Evolutionary conservation across 179 eudicot genomes (phyloP).

Genomic region (Drosera spatulata): DNA sequence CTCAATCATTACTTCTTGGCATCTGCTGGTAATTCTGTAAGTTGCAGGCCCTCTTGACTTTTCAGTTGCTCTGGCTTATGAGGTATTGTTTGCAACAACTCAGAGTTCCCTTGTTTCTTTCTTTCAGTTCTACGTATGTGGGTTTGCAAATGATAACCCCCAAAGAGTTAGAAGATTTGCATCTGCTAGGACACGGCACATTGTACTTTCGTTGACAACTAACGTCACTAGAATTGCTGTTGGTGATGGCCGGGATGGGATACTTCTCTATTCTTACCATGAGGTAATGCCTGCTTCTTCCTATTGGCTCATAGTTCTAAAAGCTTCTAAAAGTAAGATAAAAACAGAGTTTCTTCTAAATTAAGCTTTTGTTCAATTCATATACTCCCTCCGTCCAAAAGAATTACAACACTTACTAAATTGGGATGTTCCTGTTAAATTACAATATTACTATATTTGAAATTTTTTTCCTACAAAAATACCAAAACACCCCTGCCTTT

Average conservation of each 20-base stretch:
- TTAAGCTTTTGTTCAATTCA: too few species aligned
- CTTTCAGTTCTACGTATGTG: slow-evolving; percentile 78
- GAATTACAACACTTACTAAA: too few species aligned
- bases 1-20: slow-evolving; percentile 84
- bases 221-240: slow-evolving; percentile 84
- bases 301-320: not conserved
- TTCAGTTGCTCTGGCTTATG: slow-evolving; percentile 5
- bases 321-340: too few species aligned
- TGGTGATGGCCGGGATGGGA: slow-evolving; percentile 99
- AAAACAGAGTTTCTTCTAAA: too few species aligned
- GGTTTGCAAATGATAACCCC: slow-evolving; percentile 64
- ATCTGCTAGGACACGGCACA: slow-evolving; percentile 61
- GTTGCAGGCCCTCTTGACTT: slow-evolving; percentile 17
- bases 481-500: too few species aligned
- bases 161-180: slow-evolving; percentile 67
- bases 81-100: not conserved
- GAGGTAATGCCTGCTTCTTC: slow-evolving; percentile 38
- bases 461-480: too few species aligned
- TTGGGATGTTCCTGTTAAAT: too few species aligned
- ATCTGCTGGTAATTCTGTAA: slow-evolving; percentile 81
- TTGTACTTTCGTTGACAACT: slow-evolving; percentile 69
- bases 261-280: slow-evolving; percentile 67
- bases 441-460: too few species aligned
- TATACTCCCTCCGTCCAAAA: too few species aligned
- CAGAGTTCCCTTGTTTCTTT: slow-evolving; percentile 2